Evolutionary conservation across 2,329 filamentous ascomycete genomes (phyloP), one percentile per base, ranked within the genome.

Genomic region (Cladobotryum protrusum): DNA sequence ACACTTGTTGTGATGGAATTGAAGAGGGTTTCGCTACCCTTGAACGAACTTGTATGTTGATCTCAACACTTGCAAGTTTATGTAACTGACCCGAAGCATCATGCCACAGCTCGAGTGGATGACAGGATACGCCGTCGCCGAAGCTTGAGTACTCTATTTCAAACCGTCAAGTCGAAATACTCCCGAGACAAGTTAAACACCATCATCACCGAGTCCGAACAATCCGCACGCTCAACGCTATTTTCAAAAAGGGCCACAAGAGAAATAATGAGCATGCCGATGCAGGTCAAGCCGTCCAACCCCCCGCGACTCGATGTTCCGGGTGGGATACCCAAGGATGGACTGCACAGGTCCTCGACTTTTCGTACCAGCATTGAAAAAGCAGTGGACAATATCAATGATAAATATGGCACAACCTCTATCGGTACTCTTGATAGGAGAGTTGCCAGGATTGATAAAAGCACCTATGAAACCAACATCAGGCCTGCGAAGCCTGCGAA

Each of bases 81-180:
- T 32, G 14, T 15, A 47, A 47, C 45, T 40, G 5, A 39, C 36
- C 19, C 11, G 6, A 11, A 32, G 40, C 15, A 17, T 7, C 45
- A 15, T 33, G 8, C 13, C 18, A 14, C n/a, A 44, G 47, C 34
- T 13, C 40, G 18, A 3, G 20, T 8, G 6, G 24, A 49, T 45
- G 43, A 45, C 11, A 29, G 18, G 29, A 46, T 59, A 17, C 54
- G 52, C 42, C 59, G 58, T 12, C 58, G 59, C 15, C 57, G 57
- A 48, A 66, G 61, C 40, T 55, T 67, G n/a, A 60, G 60, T 36
- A 59, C 60, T 48, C 57, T 61, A 29, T 62, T 68, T 47, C 58
- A 60, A 4, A 57, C 57, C 43, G 58, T 63, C 49, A 63, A 52
- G 49, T 47, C 55, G 7, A 64, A 59, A 54, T 63, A 55, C 53